These are phyloP conservation scores for Rhodomyrtus psidioides DNA, from an alignment of 441 rosid genomes.

Conservation along the genomic window DNA sequence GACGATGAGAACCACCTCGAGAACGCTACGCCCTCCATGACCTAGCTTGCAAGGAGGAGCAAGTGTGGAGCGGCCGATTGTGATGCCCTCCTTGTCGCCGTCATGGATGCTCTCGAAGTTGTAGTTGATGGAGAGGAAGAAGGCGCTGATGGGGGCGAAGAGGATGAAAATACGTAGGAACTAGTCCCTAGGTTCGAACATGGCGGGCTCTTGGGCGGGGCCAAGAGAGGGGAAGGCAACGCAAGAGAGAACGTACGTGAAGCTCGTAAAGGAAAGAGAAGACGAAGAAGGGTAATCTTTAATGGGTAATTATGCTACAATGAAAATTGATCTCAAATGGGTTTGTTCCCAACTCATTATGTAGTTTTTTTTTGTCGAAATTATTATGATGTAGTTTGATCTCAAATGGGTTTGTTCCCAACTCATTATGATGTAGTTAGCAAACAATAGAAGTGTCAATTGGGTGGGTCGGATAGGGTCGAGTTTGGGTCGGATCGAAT, in stretches of 20 bases:
- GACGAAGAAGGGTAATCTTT: slow-evolving; percentile 28
- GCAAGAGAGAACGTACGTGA: slow-evolving; percentile 38
- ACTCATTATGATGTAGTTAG: background rate
- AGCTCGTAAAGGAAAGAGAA: slow-evolving; percentile 36
- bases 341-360: too few relatives aligned
- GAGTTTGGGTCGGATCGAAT: too few relatives aligned
- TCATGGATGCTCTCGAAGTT: slow-evolving; percentile 56
- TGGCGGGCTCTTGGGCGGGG: slow-evolving; percentile 18
- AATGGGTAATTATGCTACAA: background rate
- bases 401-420: background rate
- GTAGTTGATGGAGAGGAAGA: slow-evolving; percentile 47
- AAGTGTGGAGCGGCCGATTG: slow-evolving; percentile 65
- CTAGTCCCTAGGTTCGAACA: slow-evolving; percentile 32
- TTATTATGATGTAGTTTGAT: too few relatives aligned
- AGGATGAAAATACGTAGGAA: slow-evolving; percentile 32
- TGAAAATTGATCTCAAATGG: background rate
- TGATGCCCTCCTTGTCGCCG: slow-evolving; percentile 49
- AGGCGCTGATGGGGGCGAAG: slow-evolving; percentile 36
- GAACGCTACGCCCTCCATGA: too few relatives aligned
- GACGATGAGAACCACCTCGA: too few relatives aligned
- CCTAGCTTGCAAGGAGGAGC: slow-evolving; percentile 56
- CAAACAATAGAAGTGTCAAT: background rate
- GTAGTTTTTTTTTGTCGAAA: too few relatives aligned
- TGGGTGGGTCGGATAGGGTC: too few relatives aligned
- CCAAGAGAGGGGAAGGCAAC: slow-evolving; percentile 38